phyloP scores from a whole-genome alignment of 169 alveolate genomes.

The Plasmodium knowlesi region DNA sequence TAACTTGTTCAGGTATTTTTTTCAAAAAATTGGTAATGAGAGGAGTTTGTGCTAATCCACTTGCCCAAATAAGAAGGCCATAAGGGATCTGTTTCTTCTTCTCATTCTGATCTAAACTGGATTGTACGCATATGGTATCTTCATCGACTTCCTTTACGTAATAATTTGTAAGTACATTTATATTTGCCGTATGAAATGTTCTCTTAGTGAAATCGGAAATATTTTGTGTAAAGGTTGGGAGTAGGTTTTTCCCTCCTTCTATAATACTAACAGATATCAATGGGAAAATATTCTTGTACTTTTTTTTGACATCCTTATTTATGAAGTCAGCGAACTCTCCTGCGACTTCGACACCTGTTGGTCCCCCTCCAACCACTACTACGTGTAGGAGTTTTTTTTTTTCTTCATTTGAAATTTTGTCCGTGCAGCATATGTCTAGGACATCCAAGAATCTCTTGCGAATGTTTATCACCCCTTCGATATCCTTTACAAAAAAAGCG shows the following conservation, averaged over 20 bases:
- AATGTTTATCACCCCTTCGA: constrained; percentile 80
- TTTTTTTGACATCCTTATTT: constrained; percentile 66
- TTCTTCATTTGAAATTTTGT: constrained; percentile 63
- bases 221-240: constrained; percentile 78
- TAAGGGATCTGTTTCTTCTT: constrained; percentile 73
- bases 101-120: constrained; percentile 73
- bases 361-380: constrained; percentile 86
- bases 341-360: constrained; percentile 85
- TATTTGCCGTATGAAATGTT: constrained; percentile 64
- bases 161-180: constrained; percentile 77
- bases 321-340: constrained; percentile 82
- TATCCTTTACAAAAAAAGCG: constrained; percentile 83
- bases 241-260: constrained; percentile 81
- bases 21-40: constrained; percentile 50
- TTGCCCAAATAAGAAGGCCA: constrained; percentile 86
- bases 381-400: constrained; percentile 75
- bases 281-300: constrained; percentile 60
- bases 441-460: constrained; percentile 72
- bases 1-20: constrained; percentile 79
- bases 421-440: constrained; percentile 75
- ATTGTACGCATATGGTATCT: constrained; percentile 68
- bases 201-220: constrained; percentile 77
- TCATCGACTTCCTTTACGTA: constrained; percentile 78
- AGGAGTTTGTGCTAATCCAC: constrained; percentile 77
- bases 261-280: constrained; percentile 79